Conservation (phyloP, 192 early-diverging fungal species). For the Umbelopsis ramanniana region DNA sequence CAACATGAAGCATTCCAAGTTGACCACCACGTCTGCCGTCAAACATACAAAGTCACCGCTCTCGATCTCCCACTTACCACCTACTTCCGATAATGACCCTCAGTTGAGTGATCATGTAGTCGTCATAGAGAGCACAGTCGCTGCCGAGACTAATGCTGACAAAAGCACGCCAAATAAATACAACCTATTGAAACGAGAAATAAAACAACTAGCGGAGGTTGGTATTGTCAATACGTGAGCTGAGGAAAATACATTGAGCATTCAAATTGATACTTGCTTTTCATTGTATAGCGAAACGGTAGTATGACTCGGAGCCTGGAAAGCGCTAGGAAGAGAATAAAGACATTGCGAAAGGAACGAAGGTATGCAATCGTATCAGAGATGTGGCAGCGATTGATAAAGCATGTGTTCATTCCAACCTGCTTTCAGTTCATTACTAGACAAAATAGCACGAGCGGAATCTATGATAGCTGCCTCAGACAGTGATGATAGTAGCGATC, state of each 20-base stretch:
- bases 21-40: background rate
- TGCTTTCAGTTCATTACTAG: background rate
- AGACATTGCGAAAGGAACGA: conserved; percentile 5
- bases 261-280: background rate
- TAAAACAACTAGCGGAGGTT: background rate
- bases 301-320: conserved; percentile 3
- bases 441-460: conserved; percentile 8
- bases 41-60: conserved; percentile 11
- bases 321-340: background rate
- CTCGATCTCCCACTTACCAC: conserved; percentile 10
- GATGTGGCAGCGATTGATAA: background rate
- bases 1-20: conserved; percentile 19
- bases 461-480: background rate
- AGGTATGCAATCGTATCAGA: background rate
- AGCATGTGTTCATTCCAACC: background rate
- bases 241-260: background rate
- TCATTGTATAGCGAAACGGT: background rate
- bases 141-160: background rate
- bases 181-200: conserved; percentile 1
- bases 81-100: background rate
- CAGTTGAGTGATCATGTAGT: background rate
- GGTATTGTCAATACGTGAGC: background rate
- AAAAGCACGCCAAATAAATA: background rate
- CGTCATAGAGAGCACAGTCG: background rate
- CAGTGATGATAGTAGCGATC: conserved; percentile 8